Evolutionary conservation across 2,329 filamentous ascomycete genomes (phyloP).

Genomic region (Aspergillus persii): DNA sequence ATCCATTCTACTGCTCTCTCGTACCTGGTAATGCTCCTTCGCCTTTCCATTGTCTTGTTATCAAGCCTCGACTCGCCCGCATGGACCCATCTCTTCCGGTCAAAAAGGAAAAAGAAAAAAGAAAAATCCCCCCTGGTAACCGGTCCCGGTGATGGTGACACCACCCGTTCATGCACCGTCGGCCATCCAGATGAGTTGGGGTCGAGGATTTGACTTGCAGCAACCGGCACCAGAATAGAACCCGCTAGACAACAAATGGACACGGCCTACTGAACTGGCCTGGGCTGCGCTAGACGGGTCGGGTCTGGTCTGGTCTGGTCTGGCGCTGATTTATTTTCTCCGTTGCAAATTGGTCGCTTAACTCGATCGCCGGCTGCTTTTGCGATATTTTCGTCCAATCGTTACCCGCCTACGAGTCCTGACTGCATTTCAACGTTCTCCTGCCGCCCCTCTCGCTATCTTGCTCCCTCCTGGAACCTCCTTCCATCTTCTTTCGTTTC

Average conservation of each 20-base stretch:
- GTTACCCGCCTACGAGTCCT: neutral
- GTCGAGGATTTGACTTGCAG: neutral
- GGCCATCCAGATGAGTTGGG: neutral
- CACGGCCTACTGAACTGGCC: neutral
- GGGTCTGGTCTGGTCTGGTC: neutral
- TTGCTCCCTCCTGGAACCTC: neutral
- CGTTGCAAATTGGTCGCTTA: neutral
- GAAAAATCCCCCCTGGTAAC: neutral
- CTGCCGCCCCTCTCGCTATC: neutral
- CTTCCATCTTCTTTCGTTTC: neutral
- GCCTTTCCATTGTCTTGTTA: no score
- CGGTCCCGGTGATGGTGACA: constrained; percentile 7
- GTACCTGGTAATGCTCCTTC: no score
- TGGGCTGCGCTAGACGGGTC: neutral
- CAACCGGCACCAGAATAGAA: neutral
- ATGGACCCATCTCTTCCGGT: neutral
- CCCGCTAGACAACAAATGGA: neutral
- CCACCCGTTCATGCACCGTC: constrained; percentile 20
- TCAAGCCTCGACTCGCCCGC: no score
- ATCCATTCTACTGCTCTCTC: no score
- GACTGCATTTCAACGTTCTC: neutral
- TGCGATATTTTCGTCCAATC: neutral
- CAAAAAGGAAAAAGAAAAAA: no score
- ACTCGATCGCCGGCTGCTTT: neutral
- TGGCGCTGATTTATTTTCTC: neutral